Base-by-base conservation (phyloP, 805 yeast genomes). In the Grigorovia jiainica region DNA sequence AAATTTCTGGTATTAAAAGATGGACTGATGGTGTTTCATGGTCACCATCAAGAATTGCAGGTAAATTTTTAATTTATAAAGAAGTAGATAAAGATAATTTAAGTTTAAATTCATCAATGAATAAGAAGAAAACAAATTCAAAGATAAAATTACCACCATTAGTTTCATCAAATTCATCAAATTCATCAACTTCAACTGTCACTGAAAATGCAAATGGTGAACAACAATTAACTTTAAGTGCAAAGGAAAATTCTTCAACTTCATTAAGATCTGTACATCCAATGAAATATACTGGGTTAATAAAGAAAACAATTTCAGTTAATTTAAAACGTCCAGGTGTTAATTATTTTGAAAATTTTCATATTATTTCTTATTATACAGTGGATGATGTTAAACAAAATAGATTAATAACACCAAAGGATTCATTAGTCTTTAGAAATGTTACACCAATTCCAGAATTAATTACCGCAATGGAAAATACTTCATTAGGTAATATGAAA, bases 1-100 rank as follows among this genome's bases (percentile, higher is more conserved):
- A 82, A 50, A 67, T 73, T 10, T 78, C 89, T 0, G 87, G 90
- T 3, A 87, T 89, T 46, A 84, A 83, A 57, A 70, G 97, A 45
- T 89, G 97, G 97, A 89, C 97, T 1, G 97, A 89, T 55, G 95
- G 96, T n/a, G 75, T 85, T 11, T 70, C 89, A 11, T 89, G 97
- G 97, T 78, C 89, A 2, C 95, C 97, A 0, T 82, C 94, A 2
- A 69, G 97, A 38, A 87, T 89, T 32, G 69, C 87, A 21, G 95
- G 95, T 5, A 70, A 92, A 44, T 89, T 89, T 52, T 66, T 89
- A 27, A 79, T 89, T 9, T 89, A 89, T 60, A 73, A 95, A 21
- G 94, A 87, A 57, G 58, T 47, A 4, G 45, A 47, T 24, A 51
- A 51, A 27, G 42, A 41, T 25, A 41, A 35, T 21, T 30, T 21